Conservation (phyloP, 139 green algal genomes). For the Micractinium conductrix region DNA sequence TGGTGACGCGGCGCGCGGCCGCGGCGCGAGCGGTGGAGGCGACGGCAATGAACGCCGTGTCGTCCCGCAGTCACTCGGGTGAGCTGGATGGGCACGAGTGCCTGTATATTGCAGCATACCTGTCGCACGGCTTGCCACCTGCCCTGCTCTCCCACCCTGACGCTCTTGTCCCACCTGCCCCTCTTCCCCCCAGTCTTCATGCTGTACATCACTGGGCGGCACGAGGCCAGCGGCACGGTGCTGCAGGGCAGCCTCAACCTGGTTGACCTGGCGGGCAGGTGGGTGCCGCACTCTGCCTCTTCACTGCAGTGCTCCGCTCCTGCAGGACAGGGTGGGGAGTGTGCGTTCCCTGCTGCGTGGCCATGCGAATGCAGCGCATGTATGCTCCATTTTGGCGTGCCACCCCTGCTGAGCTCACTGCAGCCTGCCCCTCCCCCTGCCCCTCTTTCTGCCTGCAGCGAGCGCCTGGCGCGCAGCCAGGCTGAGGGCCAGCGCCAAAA, state of each 20-base stretch:
- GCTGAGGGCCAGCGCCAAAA: constrained; percentile 84
- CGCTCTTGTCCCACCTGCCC: background rate
- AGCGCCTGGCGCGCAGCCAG: constrained; percentile 78
- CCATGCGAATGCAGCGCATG: background rate
- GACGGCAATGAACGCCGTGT: constrained; percentile 95
- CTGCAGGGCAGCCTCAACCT: constrained; percentile 89
- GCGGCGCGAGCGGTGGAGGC: constrained; percentile 74
- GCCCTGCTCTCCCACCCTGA: background rate
- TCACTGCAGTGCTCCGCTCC: background rate
- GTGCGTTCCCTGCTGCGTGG: background rate
- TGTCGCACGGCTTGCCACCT: background rate
- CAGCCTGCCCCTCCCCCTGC: background rate
- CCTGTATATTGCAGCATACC: too few relatives aligned
- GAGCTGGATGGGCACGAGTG: background rate
- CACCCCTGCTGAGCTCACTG: too few relatives aligned
- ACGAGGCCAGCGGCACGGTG: constrained; percentile 68
- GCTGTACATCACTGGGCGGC: constrained; percentile 88
- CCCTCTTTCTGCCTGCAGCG: constrained; percentile 54
- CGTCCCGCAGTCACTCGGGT: constrained; percentile 83
- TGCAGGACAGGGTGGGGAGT: background rate
- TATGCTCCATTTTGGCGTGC: too few relatives aligned
- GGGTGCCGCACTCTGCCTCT: background rate
- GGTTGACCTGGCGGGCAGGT: constrained; percentile 93
- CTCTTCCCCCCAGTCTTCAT: constrained; percentile 84
- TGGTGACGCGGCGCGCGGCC: constrained; percentile 71